Base-by-base conservation (phyloP, 2,329 filamentous ascomycete genomes). In the Orbilia quercus region DNA sequence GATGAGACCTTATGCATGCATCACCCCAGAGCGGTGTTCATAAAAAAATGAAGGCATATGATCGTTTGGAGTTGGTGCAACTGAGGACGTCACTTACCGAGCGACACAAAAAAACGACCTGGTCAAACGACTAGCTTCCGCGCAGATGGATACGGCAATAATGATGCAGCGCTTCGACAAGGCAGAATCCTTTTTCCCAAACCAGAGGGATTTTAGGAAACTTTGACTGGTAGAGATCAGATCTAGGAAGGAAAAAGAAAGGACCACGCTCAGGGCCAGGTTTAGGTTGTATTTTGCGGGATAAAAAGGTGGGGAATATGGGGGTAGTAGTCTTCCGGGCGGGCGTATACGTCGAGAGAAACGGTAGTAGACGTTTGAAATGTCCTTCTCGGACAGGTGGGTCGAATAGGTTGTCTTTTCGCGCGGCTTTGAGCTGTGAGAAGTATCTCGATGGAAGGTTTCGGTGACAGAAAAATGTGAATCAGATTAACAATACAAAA, bases 81-180 rank as follows among this genome's bases (percentile, higher is more conserved):
- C 47, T 64, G 58, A 63, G 66, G 36, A 72, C 53, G 67, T 72
- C 67, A 72, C 67, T 72, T 72, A 72, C 67, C 58, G 53, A 67
- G 51, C 51, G 53, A 16, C 28, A 58, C 40, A 50, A 40, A 72
- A 71, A 64, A 58, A 51, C 34, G 54, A 67, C 54, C 55, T 60
- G 67, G 67, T 72, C 67, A 72, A 72, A 58, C 67, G 67, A 72
- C 67, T 72, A 60, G 60, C 57, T 65, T 72, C 45, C 51, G 53
- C 53, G 57, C 45, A 42, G 58, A 63, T 65, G 58, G 67, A 60
- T 59, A n/a, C n/a, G n/a, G 50, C 54, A 63, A 36, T 53, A 64
- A 34, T 64, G 58, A 72, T 64, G 66, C 66, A 64, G 66, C 44
- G 67, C 47, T 50, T 59, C 53, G 45, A 51, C 62, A 34, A 34